Percentiles rank a stretch among this genome's conserved stretches.
Evolutionary conservation across 257 asterid species (phyloP).

Genomic region (Leonotis leonurus): DNA sequence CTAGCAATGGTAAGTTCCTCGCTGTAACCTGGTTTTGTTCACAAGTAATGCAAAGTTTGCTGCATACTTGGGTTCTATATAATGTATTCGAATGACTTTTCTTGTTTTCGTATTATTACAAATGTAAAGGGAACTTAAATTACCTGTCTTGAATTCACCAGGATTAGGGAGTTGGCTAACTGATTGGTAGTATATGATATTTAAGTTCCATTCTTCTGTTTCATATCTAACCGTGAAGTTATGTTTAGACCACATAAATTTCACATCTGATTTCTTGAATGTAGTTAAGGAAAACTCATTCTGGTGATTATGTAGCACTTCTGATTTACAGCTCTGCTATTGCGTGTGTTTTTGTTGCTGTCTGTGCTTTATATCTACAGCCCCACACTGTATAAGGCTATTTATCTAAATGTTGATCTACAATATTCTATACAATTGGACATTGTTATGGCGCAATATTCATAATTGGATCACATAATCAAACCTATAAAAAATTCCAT

Average conservation of each 20-base stretch:
- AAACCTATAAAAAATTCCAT: background rate
- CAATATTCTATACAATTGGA: background rate
- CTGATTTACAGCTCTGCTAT: background rate
- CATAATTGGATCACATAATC: background rate
- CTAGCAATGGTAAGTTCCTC: constrained; percentile 27
- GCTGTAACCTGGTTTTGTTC: background rate
- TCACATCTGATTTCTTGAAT: background rate
- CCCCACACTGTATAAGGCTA: background rate
- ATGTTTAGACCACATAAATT: background rate
- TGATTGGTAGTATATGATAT: background rate
- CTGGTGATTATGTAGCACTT: background rate
- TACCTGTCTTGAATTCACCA: background rate
- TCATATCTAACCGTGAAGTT: background rate
- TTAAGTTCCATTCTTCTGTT: background rate
- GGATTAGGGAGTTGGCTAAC: background rate
- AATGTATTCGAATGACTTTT: background rate
- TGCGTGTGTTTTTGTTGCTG: background rate
- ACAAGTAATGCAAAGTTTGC: background rate
- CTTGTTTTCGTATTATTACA: background rate
- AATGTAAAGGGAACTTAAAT: background rate
- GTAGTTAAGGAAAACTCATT: background rate
- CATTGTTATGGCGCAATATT: background rate
- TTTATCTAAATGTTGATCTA: background rate
- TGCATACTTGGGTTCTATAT: background rate
- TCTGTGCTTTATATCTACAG: background rate